Evolutionary conservation across 1,139 yeast genomes (phyloP), one percentile per base, ranked within the genome.

Genomic region (Magnusiomyces sp.): DNA sequence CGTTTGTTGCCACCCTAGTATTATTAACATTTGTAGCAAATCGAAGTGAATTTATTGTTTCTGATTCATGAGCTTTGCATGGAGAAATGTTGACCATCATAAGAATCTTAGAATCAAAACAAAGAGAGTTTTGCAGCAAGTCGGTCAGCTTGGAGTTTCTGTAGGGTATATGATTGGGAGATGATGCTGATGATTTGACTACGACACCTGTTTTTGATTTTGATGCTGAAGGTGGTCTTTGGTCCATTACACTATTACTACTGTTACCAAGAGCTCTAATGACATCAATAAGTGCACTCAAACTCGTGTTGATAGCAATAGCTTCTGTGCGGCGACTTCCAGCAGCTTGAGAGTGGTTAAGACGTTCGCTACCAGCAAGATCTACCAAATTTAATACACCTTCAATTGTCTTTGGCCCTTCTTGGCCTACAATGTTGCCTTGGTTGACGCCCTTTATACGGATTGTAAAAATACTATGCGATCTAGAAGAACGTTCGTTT

Each of bases 61-160:
- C 98, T 56, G 74, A 78, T 47, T 81, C 73, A 63, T 86, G 86
- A 29, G 69, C 69, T 20, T 64, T 66, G 46, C 76, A 67, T 3
- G 96, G 90, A 1, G 96, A 85, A 5, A 90, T 75, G 59, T 89
- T 90, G 13, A 89, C 97, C 72, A 92, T 84, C 97, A 92, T 89
- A 53, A 92, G 71, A 0, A 97, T 89, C 64, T 90, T 92, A 1
- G 96, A 86, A 52, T 79, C 76, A 0, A 96, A 97, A 1, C 87
- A 81, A 41, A 92, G 71, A 42, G 97, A 88, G 62, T 87, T 80
- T 60, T 89, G 94, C 54, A 92, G 71, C 16, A 90, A 69, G 62
- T 86, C 87, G 0, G 98, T 92, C 58, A 92, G 71, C 64, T 53
- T 75, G 31, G 82, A 73, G 61, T 79, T 77, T 50, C 85, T 65